Conservation (phyloP, 2,329 filamentous ascomycete species). For the Tolypocladium guangdongense region DNA sequence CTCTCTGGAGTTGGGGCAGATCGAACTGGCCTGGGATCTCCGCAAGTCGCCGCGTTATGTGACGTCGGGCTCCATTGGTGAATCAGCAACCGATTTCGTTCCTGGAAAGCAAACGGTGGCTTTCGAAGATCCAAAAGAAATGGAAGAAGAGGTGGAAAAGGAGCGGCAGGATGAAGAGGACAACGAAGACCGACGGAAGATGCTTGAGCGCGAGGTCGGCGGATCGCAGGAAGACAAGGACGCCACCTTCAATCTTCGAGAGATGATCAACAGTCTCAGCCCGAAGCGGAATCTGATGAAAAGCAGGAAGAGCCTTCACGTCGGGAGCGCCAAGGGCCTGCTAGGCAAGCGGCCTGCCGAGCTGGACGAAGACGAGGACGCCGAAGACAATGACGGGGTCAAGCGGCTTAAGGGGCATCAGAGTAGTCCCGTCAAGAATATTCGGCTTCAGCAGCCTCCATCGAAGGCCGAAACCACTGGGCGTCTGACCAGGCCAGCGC, state of each 20-base stretch:
- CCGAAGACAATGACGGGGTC: conserved; percentile 46
- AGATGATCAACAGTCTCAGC: conserved; percentile 68
- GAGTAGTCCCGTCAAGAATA: conserved; percentile 66
- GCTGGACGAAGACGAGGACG: conserved; percentile 54
- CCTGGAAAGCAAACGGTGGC: conserved; percentile 41
- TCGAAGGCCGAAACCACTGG: conserved; percentile 58
- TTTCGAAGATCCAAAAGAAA: conserved; percentile 53
- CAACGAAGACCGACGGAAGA: conserved; percentile 46
- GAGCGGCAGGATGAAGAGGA: conserved; percentile 49
- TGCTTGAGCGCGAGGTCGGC: conserved; percentile 40
- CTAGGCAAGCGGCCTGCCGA: conserved; percentile 65
- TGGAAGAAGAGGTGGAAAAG: conserved; percentile 52
- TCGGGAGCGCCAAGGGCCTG: conserved; percentile 62
- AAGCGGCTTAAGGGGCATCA: conserved; percentile 64
- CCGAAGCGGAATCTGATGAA: conserved; percentile 59
- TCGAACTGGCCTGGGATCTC: conserved; percentile 62
- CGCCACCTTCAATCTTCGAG: conserved; percentile 55
- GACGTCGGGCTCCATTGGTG: conserved; percentile 61
- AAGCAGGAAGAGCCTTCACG: conserved; percentile 65
- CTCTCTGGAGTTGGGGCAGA: conserved; percentile 62
- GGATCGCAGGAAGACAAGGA: conserved; percentile 42
- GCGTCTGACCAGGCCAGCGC: conserved; percentile 38
- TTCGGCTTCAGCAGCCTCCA: conserved; percentile 58
- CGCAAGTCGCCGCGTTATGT: conserved; percentile 59
- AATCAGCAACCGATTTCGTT: conserved; percentile 52